Percentiles rank a stretch among this genome's conserved stretches.
phyloP scores from a whole-genome alignment of 495 filamentous ascomycete species.

The Filosporella fistucella region DNA sequence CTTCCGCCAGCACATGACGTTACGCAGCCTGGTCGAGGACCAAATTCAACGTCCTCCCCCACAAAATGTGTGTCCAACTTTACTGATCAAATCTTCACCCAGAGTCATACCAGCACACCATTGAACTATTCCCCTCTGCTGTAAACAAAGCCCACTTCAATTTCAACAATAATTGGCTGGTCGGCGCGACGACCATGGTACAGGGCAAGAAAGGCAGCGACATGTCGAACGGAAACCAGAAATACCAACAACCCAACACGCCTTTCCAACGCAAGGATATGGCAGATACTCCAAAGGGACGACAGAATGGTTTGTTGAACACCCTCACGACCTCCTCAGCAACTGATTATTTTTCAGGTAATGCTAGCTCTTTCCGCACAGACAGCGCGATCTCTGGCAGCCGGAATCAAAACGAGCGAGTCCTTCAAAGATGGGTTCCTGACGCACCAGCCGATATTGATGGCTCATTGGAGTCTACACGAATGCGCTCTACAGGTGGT shows the following conservation, averaged over 20 bases:
- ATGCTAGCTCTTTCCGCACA: constrained; percentile 60
- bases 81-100: no score
- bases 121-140: no score
- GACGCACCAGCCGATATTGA: constrained; percentile 53
- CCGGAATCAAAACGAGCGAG: constrained; percentile 62
- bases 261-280: constrained; percentile 76
- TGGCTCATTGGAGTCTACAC: constrained; percentile 60
- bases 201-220: constrained; percentile 23
- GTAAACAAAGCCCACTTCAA: no score
- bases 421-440: constrained; percentile 84
- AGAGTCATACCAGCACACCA: no score
- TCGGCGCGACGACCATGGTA: constrained; percentile 27
- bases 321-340: background rate
- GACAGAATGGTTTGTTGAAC: constrained; percentile 63
- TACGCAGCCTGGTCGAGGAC: background rate
- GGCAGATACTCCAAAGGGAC: constrained; percentile 53
- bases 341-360: constrained; percentile 11
- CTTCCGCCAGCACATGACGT: background rate
- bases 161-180: constrained; percentile 21
- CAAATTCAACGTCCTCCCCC: no score
- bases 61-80: no score
- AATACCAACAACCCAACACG: constrained; percentile 48
- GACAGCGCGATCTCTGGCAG: constrained; percentile 84
- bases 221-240: constrained; percentile 35
- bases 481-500: constrained; percentile 21